A percentile compares a stretch with the other conserved stretches of the same genome.
Conservation (phyloP, 1,284 basidiomycete genomes). For the Clitocybe nebularis region DNA sequence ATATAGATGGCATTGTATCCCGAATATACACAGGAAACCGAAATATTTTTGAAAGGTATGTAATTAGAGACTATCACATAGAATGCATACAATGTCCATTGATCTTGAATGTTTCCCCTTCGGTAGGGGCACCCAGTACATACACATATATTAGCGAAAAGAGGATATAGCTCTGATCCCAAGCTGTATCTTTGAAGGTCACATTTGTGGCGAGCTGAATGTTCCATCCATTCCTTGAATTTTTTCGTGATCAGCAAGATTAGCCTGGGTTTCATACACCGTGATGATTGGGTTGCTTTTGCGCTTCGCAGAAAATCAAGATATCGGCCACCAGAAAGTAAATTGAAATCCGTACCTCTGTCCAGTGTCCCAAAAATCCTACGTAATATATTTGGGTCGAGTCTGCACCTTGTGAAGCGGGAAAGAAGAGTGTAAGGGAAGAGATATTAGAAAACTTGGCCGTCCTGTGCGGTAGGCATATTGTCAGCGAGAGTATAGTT, state of each 20-base stretch:
- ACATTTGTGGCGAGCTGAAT: conserved; percentile 42
- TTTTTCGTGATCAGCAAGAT: conserved; percentile 76
- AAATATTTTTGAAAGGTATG: too few species aligned
- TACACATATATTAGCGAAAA: too few species aligned
- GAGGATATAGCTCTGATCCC: too few species aligned
- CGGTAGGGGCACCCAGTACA: too few species aligned
- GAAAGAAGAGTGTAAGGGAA: conserved; percentile 71
- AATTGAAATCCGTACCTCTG: conserved; percentile 45
- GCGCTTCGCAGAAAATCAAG: conserved; percentile 39
- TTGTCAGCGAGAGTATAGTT: neutral
- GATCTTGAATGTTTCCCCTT: too few species aligned
- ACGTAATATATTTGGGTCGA: conserved; percentile 68
- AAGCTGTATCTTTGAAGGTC: too few species aligned
- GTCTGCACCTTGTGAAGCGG: conserved; percentile 70
- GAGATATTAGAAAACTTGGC: conserved; percentile 76
- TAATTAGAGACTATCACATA: too few species aligned
- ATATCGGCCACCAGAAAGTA: neutral
- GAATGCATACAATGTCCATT: too few species aligned
- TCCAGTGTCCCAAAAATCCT: conserved; percentile 78
- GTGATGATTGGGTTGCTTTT: conserved; percentile 68
- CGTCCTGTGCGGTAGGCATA: conserved; percentile 38
- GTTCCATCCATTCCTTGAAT: conserved; percentile 67
- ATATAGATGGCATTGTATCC: too few species aligned
- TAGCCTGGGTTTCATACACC: conserved; percentile 78
- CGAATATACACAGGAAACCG: too few species aligned